These are phyloP conservation scores for Populus tremula DNA, from an alignment of 345 rosid species.

Conservation along the genomic window DNA sequence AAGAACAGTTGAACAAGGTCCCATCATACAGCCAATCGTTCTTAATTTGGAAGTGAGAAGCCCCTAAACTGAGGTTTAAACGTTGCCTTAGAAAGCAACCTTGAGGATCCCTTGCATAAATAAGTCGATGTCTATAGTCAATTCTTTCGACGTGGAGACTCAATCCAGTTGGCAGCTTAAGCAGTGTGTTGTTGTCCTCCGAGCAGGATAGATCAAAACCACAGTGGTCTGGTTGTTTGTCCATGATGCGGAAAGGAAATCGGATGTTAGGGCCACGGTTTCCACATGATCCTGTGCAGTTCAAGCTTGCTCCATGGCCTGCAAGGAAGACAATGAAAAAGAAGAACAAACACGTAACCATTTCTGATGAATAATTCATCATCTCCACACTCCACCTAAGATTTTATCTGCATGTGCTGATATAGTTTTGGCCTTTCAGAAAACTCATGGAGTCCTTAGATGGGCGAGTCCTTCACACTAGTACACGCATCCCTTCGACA, in stretches of 20 bases:
- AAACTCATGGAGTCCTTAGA: too few relatives aligned
- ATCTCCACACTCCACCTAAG: too few relatives aligned
- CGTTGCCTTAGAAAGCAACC: constrained; percentile 7
- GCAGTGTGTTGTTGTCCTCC: background rate
- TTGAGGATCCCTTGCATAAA: background rate
- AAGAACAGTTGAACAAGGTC: constrained; percentile 7
- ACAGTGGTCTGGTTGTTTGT: constrained; percentile 4
- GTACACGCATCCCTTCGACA: too few relatives aligned
- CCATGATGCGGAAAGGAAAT: constrained; percentile 14
- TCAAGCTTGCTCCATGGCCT: background rate
- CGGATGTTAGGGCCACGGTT: background rate
- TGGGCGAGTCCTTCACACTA: too few relatives aligned
- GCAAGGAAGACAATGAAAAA: too few relatives aligned
- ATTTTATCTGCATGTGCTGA: too few relatives aligned
- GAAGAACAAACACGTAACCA: too few relatives aligned
- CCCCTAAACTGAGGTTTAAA: background rate
- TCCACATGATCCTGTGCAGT: background rate
- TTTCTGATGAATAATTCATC: too few relatives aligned
- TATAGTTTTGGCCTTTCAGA: too few relatives aligned
- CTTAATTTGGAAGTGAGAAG: background rate
- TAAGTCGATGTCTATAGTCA: constrained; percentile 1
- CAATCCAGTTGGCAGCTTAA: constrained; percentile 1
- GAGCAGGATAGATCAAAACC: constrained; percentile 14
- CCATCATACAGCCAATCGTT: fast-evolving
- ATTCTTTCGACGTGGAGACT: background rate